phyloP scores from a whole-genome alignment of 345 rosid genomes.

The Heritiera littoralis region DNA sequence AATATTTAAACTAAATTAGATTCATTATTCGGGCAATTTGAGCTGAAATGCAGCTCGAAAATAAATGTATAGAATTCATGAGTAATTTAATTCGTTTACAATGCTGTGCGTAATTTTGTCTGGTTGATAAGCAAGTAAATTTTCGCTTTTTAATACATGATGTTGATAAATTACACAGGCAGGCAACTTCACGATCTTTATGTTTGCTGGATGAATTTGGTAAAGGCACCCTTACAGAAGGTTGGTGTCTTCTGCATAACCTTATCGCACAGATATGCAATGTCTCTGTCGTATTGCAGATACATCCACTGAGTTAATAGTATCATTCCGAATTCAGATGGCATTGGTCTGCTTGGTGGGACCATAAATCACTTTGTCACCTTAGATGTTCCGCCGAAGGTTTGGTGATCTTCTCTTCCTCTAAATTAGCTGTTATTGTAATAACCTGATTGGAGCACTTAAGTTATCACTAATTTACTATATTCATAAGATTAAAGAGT shows the following conservation, averaged over 20 bases:
- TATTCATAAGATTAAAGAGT: too few species aligned
- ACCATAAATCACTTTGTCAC: conserved; percentile 69
- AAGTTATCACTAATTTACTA: too few species aligned
- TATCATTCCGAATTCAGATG: conserved; percentile 56
- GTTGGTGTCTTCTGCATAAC: conserved; percentile 37
- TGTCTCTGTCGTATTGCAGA: not conserved
- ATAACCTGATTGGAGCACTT: too few species aligned
- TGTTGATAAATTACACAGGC: conserved; percentile 47
- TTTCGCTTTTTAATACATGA: not conserved
- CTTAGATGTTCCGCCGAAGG: conserved; percentile 80
- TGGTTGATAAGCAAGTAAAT: conserved; percentile 2
- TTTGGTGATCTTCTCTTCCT: conserved; percentile 35
- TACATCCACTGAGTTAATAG: not conserved
- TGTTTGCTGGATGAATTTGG: conserved; percentile 97
- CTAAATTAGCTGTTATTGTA: too few species aligned
- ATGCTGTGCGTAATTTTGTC: not conserved
- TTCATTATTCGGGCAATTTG: too few species aligned
- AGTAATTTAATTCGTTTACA: too few species aligned
- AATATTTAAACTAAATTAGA: too few species aligned
- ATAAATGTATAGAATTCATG: too few species aligned
- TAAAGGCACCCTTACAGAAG: conserved; percentile 98
- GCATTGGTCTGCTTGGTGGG: conserved; percentile 96
- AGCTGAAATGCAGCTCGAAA: too few species aligned
- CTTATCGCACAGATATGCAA: not conserved
- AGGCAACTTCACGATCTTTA: conserved; percentile 85